Base-by-base conservation (phyloP, 352 stramenopile genomes). In the Pythium oligandrum region DNA sequence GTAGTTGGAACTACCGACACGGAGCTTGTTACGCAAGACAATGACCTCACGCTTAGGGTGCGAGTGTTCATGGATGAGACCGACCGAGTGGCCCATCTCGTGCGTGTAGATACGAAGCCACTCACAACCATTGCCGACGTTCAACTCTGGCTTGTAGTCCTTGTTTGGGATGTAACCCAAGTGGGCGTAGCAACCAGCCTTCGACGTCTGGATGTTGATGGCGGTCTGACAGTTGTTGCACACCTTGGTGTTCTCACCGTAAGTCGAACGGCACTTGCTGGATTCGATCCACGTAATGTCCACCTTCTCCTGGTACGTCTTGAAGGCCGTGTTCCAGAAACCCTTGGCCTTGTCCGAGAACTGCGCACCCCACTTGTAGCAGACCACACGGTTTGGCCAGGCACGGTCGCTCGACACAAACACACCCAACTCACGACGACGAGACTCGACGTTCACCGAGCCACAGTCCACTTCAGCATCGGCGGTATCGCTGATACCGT, bases 301-400 rank as follows among this genome's bases (percentile, higher is more conserved):
- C 11, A 46, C 56, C 40, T 55, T 53, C 4, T 59, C 8, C 3
- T 50, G 43, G 36, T 60, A 60, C 35, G 55, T 42, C n/a, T 50
- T 4, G 31, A 65, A 48, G 7, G 51, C 51, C 10, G 55, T 7
- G 11, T 33, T 11, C n/a, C 55, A 60, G 10, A 55, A n/a, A 7
- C 39, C 35, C 11, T 43, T 32, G 7, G 44, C n/a, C 34, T 49
- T n/a, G 5, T 11, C 17, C 31, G 58, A 51, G 55, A 65, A 65
- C 34, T 38, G 26, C 10, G 33, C 9, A 6, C 33, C 58, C 9
- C 42, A 55, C 3, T 39, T 35, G 36, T 48, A 58, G 53, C 58
- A 65, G 2, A 65, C 46, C n/a, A 65, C 48, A 10, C 51, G 40
- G 30, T 61, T 17, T 3, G 58, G 58, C 58, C 58, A 65, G 6